Evolutionary conservation across 225 moss, liverwort and hornwort species (phyloP).

Genomic region (Bryum argenteum): DNA sequence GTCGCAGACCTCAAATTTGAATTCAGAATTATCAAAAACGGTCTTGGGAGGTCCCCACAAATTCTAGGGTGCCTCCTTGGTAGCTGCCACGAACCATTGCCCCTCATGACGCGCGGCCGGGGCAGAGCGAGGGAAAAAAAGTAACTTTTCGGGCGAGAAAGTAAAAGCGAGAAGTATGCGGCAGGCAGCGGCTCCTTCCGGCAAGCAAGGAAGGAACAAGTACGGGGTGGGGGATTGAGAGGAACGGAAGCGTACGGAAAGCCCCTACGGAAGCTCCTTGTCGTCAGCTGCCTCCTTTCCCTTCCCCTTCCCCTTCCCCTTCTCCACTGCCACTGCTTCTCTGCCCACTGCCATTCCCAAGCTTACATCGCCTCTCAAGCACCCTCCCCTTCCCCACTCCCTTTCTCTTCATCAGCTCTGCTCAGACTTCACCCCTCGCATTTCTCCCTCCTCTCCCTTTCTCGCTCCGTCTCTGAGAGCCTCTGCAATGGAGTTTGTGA

Average conservation of each 20-base stretch:
- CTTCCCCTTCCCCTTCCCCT: background rate
- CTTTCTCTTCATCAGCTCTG: background rate
- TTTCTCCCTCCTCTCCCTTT: too few species aligned
- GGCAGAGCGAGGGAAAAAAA: background rate
- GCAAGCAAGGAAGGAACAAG: background rate
- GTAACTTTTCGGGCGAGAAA: background rate
- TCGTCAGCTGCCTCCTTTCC: conserved; percentile 39
- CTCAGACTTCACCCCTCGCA: background rate
- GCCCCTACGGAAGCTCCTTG: conserved; percentile 64
- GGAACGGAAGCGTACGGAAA: conserved; percentile 62
- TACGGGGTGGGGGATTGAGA: conserved; percentile 40
- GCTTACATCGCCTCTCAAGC: background rate
- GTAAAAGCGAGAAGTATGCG: background rate
- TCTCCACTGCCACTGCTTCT: background rate
- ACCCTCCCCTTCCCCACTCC: background rate
- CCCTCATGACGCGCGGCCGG: too few species aligned
- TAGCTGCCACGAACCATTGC: too few species aligned
- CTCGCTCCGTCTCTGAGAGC: background rate
- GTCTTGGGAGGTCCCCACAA: too few species aligned
- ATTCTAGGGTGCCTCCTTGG: too few species aligned
- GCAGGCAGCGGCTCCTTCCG: background rate
- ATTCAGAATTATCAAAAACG: too few species aligned
- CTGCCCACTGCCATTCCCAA: background rate
- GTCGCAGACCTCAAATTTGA: too few species aligned
- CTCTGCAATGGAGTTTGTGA: background rate